phyloP scores from a whole-genome alignment of 257 asterid genomes.

The Solanum acaule region DNA sequence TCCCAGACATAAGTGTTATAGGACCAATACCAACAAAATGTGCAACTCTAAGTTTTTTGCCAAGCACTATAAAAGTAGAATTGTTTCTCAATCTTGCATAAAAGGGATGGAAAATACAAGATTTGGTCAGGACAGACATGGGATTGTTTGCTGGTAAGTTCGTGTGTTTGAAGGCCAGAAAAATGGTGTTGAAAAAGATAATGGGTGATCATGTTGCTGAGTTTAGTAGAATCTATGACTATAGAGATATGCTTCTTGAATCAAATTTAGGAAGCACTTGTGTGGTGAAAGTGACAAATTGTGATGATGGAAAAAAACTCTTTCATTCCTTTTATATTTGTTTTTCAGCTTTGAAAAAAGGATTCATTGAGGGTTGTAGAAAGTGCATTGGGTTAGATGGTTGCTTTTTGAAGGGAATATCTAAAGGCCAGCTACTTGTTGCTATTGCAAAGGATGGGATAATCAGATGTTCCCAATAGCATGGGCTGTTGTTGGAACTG shows the following conservation, averaged over 20 bases:
- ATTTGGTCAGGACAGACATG: not conserved
- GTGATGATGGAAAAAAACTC: not conserved
- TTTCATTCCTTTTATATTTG: not conserved
- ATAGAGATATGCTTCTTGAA: too few relatives aligned
- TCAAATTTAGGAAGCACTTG: too few relatives aligned
- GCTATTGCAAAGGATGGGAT: not conserved
- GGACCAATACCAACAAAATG: not conserved
- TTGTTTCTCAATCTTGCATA: not conserved
- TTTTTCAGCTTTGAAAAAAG: not conserved
- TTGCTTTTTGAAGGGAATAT: not conserved
- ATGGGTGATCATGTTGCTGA: too few relatives aligned
- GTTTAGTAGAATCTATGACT: too few relatives aligned
- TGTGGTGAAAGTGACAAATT: too few relatives aligned
- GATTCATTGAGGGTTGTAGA: too few relatives aligned
- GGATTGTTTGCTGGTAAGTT: not conserved
- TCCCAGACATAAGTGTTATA: not conserved
- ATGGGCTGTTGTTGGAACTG: not conserved
- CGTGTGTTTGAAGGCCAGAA: too few relatives aligned
- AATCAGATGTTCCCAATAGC: not conserved
- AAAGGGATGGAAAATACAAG: not conserved
- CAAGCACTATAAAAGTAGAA: not conserved
- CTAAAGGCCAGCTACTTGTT: not conserved
- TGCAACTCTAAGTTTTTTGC: not conserved
- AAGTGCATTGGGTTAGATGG: not conserved
- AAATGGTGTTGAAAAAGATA: too few relatives aligned